Base-by-base conservation (phyloP, 148 eudicot species). In the Cornus suecica region DNA sequence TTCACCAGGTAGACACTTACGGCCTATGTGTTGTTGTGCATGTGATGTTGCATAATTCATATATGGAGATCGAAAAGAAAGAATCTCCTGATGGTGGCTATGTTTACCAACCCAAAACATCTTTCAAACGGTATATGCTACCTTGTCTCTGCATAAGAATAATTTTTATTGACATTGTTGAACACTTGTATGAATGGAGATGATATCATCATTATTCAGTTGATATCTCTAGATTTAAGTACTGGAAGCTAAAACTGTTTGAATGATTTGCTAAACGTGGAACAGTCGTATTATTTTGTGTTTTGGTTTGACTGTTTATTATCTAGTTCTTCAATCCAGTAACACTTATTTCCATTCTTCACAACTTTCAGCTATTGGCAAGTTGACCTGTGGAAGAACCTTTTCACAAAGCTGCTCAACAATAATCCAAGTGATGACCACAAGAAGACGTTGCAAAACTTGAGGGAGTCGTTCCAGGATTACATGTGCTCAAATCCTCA, bases 11-110 rank as follows among this genome's bases (percentile, higher is more conserved):
- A 45, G 99, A 95, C 76, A 80, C 87, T 34, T 95, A 91, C 75
- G 99, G 97, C 76, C 91, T 95, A 31, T 95, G 99, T 77, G 97
- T 88, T 51, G 81, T 86, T 85, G 97, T 87, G 77, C 97, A 95
- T 75, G 74, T 91, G 94, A 95, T 95, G 99, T 91, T 95, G 68
- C 99, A 95, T 76, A 83, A 86, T 71, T 64, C 85, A 27, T 95
- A 89, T 83, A 91, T 95, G 97, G 89, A 88, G 78, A 82, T 92
- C 62, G 90, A 89, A 66, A 92, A 91, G 84, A 86, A 72, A 76
- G 28, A 77, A 71, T 80, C 90, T 70, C 71, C 85, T 29, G 89
- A 86, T 77, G 92, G 94, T 29, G 76, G 86, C 80, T 77, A 74
- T 78, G 10, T 74, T 65, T 83, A 88, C 80, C 70, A 81, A 66